Evolutionary conservation across 768 basidiomycete species (phyloP).

Genomic region (Phlebiopsis flavidoalba): DNA sequence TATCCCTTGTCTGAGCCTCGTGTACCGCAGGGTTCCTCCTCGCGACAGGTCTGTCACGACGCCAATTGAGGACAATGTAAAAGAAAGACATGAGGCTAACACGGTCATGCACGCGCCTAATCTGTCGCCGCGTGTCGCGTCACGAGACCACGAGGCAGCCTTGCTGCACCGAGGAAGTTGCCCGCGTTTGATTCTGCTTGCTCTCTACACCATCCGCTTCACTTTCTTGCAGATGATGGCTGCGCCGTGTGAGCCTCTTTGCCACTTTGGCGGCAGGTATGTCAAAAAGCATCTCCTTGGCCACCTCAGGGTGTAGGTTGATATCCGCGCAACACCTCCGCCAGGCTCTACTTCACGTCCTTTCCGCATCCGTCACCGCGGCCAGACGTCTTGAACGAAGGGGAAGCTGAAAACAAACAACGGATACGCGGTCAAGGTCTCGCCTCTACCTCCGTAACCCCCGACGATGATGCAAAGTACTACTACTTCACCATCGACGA

Average conservation of each 20-base stretch:
- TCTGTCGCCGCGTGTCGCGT: slow-evolving; percentile 22
- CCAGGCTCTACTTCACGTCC: slow-evolving; percentile 81
- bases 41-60: neutral
- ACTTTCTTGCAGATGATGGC: slow-evolving; percentile 26
- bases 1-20: neutral
- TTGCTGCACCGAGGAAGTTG: slow-evolving; percentile 14
- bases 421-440: slow-evolving; percentile 55
- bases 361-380: slow-evolving; percentile 72
- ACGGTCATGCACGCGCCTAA: slow-evolving; percentile 16
- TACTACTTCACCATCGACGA: slow-evolving; percentile 94
- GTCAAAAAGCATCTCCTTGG: slow-evolving; percentile 12
- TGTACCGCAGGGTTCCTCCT: neutral
- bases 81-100: slow-evolving; percentile 10
- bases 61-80: neutral
- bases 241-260: slow-evolving; percentile 65
- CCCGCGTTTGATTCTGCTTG: slow-evolving; percentile 13
- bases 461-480: slow-evolving; percentile 72
- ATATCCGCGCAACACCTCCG: neutral
- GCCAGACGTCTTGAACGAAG: slow-evolving; percentile 59
- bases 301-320: neutral
- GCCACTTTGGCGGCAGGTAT: slow-evolving; percentile 75
- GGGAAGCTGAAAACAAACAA: slow-evolving; percentile 51
- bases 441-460: slow-evolving; percentile 56
- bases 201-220: slow-evolving; percentile 12
- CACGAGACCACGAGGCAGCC: slow-evolving; percentile 21